These are phyloP conservation scores for Metschnikowia corniflorae DNA, from an alignment of 805 yeast species.

Conservation along the genomic window DNA sequence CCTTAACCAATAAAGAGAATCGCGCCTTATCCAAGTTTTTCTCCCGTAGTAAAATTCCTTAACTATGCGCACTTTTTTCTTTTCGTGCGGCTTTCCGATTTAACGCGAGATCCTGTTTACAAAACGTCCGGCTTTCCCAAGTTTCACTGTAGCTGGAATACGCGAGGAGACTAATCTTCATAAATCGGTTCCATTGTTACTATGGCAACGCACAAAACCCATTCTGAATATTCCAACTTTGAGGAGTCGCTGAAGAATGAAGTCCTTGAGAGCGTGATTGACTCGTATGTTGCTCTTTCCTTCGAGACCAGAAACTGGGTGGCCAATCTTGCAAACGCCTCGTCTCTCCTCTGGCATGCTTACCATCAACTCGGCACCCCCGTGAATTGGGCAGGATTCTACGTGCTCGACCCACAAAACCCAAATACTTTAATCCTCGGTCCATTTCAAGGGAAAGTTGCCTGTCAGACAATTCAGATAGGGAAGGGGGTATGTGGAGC, in stretches of 20 bases:
- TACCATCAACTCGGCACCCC: constrained; percentile 55
- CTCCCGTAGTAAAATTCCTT: too few relatives aligned
- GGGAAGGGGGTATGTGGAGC: constrained; percentile 93
- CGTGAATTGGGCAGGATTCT: constrained; percentile 95
- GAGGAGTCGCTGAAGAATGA: constrained; percentile 43
- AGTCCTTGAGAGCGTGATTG: constrained; percentile 52
- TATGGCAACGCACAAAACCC: constrained; percentile 30
- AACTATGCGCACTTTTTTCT: too few relatives aligned
- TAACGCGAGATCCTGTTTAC: too few relatives aligned
- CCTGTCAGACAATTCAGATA: constrained; percentile 76
- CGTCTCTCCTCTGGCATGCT: constrained; percentile 86
- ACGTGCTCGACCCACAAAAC: constrained; percentile 46
- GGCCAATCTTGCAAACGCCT: constrained; percentile 79
- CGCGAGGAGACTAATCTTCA: too few relatives aligned
- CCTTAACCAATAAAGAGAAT: too few relatives aligned
- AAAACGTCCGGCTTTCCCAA: too few relatives aligned
- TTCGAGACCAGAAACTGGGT: constrained; percentile 77
- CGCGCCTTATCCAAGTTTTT: too few relatives aligned
- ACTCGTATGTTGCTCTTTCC: constrained; percentile 63
- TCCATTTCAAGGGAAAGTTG: constrained; percentile 96
- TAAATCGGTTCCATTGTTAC: too few relatives aligned
- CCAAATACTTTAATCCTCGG: constrained; percentile 61
- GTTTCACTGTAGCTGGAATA: too few relatives aligned
- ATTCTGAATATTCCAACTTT: constrained; percentile 74
- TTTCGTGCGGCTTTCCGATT: too few relatives aligned